phyloP scores from a whole-genome alignment of 1,139 yeast genomes.

The Taphrina wiesneri region DNA sequence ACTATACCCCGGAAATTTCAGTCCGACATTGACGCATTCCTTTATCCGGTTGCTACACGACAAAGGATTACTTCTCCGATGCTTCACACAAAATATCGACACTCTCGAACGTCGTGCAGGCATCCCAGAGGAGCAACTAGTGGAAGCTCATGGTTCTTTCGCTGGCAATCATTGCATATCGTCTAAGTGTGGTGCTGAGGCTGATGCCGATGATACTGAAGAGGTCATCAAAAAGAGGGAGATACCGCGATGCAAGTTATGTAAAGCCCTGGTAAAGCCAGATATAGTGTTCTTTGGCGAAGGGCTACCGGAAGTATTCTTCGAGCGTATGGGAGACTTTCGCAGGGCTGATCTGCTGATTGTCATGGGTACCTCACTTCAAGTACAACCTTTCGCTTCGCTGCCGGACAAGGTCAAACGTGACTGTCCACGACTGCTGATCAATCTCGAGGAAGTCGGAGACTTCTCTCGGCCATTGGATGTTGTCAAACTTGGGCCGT shows the following conservation, averaged over 20 bases:
- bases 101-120: constrained; percentile 88
- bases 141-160: constrained; percentile 96
- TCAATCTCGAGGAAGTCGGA: constrained; percentile 78
- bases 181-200: constrained; percentile 55
- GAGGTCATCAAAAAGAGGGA: constrained; percentile 34
- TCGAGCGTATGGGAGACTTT: constrained; percentile 47
- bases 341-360: constrained; percentile 81
- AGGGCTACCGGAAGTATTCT: constrained; percentile 68
- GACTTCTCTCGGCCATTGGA: constrained; percentile 58
- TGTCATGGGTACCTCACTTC: constrained; percentile 88
- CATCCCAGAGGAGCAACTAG: constrained; percentile 59
- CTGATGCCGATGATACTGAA: constrained; percentile 46
- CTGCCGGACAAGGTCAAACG: constrained; percentile 61
- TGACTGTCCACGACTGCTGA: constrained; percentile 59
- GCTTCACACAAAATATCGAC: constrained; percentile 60
- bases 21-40: constrained; percentile 79
- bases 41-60: constrained; percentile 68
- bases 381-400: constrained; percentile 86
- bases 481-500: constrained; percentile 58
- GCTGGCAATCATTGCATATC: constrained; percentile 79
- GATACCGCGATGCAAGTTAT: constrained; percentile 59
- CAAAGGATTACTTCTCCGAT: constrained; percentile 60
- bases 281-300: constrained; percentile 91
- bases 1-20: constrained; percentile 80
- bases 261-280: constrained; percentile 77